These are phyloP conservation scores for Metschnikowia koreensis DNA, from an alignment of 805 yeast species.

Conservation along the genomic window DNA sequence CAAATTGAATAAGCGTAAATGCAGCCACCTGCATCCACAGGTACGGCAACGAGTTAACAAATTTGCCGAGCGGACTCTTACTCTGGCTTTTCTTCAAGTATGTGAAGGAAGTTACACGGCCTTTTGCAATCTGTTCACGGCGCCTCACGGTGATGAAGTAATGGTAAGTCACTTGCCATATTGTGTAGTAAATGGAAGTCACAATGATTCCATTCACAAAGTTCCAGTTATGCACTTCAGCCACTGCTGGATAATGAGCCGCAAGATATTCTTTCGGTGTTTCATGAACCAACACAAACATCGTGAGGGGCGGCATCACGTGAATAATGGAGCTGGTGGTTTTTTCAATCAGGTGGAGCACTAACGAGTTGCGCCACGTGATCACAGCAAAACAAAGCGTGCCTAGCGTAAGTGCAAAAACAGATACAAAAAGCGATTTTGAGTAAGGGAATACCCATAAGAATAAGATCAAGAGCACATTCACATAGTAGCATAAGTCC, in stretches of 20 bases:
- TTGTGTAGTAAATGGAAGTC: constrained; percentile 78
- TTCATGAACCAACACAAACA: constrained; percentile 84
- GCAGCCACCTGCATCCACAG: constrained; percentile 82
- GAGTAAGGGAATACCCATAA: constrained; percentile 85
- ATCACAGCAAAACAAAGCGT: constrained; percentile 90
- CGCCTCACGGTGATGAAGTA: constrained; percentile 83
- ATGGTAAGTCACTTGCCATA: constrained; percentile 90
- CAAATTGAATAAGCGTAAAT: constrained; percentile 81
- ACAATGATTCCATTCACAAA: constrained; percentile 65
- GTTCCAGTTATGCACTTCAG: constrained; percentile 63
- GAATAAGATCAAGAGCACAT: constrained; percentile 61
- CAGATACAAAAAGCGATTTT: constrained; percentile 68
- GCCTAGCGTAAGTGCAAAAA: constrained; percentile 85
- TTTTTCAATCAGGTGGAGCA: constrained; percentile 87
- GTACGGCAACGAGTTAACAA: constrained; percentile 80
- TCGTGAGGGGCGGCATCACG: constrained; percentile 81
- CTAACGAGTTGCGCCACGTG: constrained; percentile 93
- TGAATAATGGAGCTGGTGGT: constrained; percentile 91
- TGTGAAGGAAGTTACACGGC: constrained; percentile 84
- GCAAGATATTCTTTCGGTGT: constrained; percentile 51
- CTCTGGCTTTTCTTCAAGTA: constrained; percentile 73
- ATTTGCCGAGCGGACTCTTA: constrained; percentile 61
- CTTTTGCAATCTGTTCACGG: constrained; percentile 78
- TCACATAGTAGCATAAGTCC: constrained; percentile 91
- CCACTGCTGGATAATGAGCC: constrained; percentile 78